These are phyloP conservation scores for Ganoderma lingzhi DNA, from an alignment of 1,284 basidiomycete species.

Conservation along the genomic window DNA sequence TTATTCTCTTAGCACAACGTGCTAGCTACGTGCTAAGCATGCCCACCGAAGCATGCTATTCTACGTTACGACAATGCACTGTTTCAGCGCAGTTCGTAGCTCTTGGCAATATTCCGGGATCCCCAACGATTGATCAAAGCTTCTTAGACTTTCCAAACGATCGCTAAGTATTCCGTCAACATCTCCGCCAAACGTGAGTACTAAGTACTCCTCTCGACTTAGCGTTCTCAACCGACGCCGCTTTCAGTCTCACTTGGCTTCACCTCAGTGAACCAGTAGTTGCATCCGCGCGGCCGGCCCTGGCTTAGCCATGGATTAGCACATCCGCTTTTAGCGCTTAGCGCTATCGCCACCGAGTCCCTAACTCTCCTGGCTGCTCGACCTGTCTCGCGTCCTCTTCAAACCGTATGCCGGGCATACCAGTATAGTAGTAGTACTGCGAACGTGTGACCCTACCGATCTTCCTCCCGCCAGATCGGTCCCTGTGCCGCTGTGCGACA, in stretches of 20 bases:
- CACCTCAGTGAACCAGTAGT: neutral
- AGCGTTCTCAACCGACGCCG: neutral
- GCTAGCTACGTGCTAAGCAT: neutral
- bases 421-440: neutral
- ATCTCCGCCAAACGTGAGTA: neutral
- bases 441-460: slow-evolving; percentile 13
- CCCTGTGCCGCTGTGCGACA: slow-evolving; percentile 1
- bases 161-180: neutral
- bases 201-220: neutral
- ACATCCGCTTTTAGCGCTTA: neutral
- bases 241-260: neutral
- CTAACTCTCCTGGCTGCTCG: neutral
- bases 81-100: neutral
- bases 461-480: slow-evolving; percentile 17
- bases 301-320: neutral
- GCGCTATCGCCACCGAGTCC: neutral
- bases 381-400: neutral
- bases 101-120: neutral
- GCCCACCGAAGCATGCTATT: neutral
- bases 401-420: neutral
- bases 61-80: neutral
- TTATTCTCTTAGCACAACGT: neutral
- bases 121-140: neutral
- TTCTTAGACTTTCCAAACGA: neutral
- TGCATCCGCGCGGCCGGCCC: neutral